Conservation (phyloP, 208 protist genomes). For the Trypanosoma theileri region DNA sequence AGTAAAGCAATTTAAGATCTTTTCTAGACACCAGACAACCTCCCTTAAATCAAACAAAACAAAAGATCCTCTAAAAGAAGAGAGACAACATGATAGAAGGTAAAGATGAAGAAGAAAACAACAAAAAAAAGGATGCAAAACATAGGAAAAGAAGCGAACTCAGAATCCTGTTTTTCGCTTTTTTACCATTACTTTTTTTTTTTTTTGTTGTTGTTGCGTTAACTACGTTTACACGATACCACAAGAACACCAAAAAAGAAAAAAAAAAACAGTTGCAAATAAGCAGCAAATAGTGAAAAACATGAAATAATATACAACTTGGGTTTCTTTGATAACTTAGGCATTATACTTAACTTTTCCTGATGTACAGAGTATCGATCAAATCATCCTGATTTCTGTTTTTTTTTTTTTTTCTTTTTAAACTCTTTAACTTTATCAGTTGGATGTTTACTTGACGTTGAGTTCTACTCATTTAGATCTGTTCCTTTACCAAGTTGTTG, state of each 20-base stretch:
- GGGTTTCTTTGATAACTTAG: background rate
- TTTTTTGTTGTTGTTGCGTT: no score
- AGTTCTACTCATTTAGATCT: no score
- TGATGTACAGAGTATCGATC: background rate
- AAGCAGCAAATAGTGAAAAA: no score
- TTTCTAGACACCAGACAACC: no score
- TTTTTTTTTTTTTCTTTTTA: background rate
- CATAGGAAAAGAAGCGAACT: background rate
- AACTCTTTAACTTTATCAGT: background rate
- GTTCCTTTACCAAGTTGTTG: no score
- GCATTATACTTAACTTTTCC: background rate
- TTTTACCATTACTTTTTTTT: no score
- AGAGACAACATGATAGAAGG: background rate
- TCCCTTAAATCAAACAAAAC: background rate
- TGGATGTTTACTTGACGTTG: no score
- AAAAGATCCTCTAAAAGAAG: background rate
- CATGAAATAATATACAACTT: background rate
- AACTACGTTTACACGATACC: no score
- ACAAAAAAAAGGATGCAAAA: background rate
- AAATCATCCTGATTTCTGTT: background rate
- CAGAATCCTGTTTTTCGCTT: no score
- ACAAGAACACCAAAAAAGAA: no score
- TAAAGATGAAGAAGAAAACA: background rate
- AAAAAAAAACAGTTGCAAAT: no score
- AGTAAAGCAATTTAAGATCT: no score